These are phyloP conservation scores for Diplocarpon mali DNA, from an alignment of 2,329 filamentous ascomycete species.

Conservation along the genomic window DNA sequence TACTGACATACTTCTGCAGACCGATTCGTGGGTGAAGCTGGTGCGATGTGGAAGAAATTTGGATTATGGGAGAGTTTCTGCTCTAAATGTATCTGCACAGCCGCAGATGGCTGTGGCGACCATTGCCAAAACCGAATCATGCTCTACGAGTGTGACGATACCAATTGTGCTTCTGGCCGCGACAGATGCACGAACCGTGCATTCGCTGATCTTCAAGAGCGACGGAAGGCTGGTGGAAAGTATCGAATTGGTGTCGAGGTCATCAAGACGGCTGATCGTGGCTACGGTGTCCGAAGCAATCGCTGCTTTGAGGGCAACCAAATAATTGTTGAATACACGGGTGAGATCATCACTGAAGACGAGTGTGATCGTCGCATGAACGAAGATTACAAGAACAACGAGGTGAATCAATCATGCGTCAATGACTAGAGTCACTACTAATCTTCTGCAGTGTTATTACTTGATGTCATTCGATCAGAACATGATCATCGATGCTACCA, in stretches of 20 bases:
- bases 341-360: conserved; percentile 90
- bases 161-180: conserved; percentile 74
- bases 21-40: conserved; percentile 79
- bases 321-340: conserved; percentile 97
- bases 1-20: conserved; percentile 39
- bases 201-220: conserved; percentile 68
- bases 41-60: conserved; percentile 68
- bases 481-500: conserved; percentile 96
- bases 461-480: conserved; percentile 98
- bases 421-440: conserved; percentile 8
- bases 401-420: conserved; percentile 43
- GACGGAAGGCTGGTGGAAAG: conserved; percentile 67
- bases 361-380: conserved; percentile 93
- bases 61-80: conserved; percentile 64
- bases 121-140: conserved; percentile 91
- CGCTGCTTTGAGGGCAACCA: conserved; percentile 78
- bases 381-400: conserved; percentile 84
- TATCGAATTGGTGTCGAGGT: conserved; percentile 93
- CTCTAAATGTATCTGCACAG: conserved; percentile 66
- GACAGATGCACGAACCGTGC: conserved; percentile 73
- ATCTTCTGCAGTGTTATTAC: conserved; percentile 68
- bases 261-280: conserved; percentile 77
- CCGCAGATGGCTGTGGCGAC: conserved; percentile 74
- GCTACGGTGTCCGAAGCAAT: conserved; percentile 85
- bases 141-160: conserved; percentile 91